Evolutionary conservation across 2,329 filamentous ascomycete species (phyloP), one percentile per base, ranked within the genome.

Genomic region (Colletotrichum tamarilloi): DNA sequence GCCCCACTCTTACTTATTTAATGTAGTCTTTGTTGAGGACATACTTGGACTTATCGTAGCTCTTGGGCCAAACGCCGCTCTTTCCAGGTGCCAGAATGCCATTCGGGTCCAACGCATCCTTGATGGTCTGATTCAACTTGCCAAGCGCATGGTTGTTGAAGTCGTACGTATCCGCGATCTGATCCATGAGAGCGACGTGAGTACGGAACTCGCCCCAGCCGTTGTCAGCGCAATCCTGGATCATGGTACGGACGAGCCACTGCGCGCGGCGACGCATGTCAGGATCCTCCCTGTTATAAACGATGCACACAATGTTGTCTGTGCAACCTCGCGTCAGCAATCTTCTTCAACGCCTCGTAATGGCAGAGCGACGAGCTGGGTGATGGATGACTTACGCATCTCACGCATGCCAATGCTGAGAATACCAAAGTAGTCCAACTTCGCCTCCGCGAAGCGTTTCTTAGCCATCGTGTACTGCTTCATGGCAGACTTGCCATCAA

Each of bases 221-320:
- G 6, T 81, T 76, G 12, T 75, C 77, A 0, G 84, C 85, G 35
- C 82, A 84, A 72, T 86, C 82, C 9, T 81, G 80, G 26, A 85
- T 83, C 74, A 85, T 78, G 7, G 81, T 81, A 5, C 79, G 74
- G 74, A 84, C 77, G 12, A 79, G 71, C 72, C 73, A 76, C 63
- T 78, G 73, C 38, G 79, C 80, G 2, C 81, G 79, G 24, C 80
- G 74, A 75, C 85, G 83, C 26, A 68, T 67, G 1, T 84, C 81
- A 0, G 80, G 75, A 42, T 86, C 81, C 49, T 82, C 81, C 5
- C 84, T 81, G 73, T 90, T 83, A 76, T 87, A 90, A 16, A 89
- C 83, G 55, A 90, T 86, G 70, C 86, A 87, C 3, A 88, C 84
- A 70, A 90, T 89, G 76, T 89, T 85, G 77, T 89, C 74, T 75